A percentile compares a stretch with the other conserved stretches of the same genome.
These are phyloP conservation scores for Talaromyces sp. DNA, from an alignment of 2,329 filamentous ascomycete species.

Conservation along the genomic window DNA sequence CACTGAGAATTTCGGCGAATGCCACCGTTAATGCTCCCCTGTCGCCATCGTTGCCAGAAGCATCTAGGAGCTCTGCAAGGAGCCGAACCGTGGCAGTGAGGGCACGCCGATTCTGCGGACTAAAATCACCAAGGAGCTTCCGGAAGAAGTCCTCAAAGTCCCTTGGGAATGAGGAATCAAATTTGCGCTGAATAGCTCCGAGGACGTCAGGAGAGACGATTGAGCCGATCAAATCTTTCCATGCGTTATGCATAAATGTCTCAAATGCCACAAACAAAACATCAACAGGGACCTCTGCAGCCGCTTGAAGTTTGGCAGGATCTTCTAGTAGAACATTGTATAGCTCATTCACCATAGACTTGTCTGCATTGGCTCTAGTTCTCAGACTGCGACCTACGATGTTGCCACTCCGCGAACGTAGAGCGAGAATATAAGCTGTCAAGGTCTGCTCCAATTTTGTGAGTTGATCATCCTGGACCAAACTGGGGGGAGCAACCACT, in stretches of 20 bases:
- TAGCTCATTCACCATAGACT: constrained; percentile 78
- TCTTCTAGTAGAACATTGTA: constrained; percentile 86
- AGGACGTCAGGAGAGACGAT: constrained; percentile 71
- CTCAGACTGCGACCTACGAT: constrained; percentile 75
- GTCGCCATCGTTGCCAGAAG: constrained; percentile 86
- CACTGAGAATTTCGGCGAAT: constrained; percentile 81
- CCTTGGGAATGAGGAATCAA: constrained; percentile 40
- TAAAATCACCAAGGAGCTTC: constrained; percentile 50
- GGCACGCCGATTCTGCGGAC: constrained; percentile 65
- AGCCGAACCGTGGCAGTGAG: constrained; percentile 81
- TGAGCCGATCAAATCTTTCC: constrained; percentile 82
- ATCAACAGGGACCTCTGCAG: constrained; percentile 73
- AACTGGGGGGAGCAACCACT: constrained; percentile 53
- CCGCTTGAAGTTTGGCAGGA: constrained; percentile 71
- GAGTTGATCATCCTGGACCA: constrained; percentile 61
- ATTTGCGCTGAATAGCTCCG: constrained; percentile 63
- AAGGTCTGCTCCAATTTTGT: constrained; percentile 79
- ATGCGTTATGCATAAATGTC: constrained; percentile 83
- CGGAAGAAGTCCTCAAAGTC: constrained; percentile 58
- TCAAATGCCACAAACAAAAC: constrained; percentile 89
- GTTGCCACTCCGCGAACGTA: constrained; percentile 82
- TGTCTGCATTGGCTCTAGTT: constrained; percentile 66
- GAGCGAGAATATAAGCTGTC: constrained; percentile 73
- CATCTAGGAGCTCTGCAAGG: constrained; percentile 80
- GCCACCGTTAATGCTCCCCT: constrained; percentile 81